Evolutionary conservation across 768 basidiomycete species (phyloP).

Genomic region (Tylopilus felleus): DNA sequence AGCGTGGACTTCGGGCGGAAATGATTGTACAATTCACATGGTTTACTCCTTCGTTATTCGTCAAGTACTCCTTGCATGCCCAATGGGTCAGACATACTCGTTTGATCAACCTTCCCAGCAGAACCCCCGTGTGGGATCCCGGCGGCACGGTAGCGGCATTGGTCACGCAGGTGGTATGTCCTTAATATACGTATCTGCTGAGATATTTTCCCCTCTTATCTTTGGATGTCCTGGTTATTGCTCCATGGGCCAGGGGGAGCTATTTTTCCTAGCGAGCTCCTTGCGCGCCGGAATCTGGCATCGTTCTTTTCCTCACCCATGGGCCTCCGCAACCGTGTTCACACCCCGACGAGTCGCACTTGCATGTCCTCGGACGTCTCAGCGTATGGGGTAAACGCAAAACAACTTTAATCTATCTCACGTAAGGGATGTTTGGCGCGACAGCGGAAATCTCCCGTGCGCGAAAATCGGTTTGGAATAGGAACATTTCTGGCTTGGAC

Average conservation of each 20-base stretch:
- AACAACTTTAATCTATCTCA: background rate
- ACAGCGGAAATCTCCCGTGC: background rate
- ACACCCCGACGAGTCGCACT: background rate
- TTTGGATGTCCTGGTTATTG: background rate
- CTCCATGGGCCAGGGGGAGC: background rate
- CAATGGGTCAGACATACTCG: background rate
- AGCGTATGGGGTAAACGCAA: conserved; percentile 4
- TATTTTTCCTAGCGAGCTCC: background rate
- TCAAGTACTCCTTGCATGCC: background rate
- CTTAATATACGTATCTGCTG: background rate
- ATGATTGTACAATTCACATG: conserved; percentile 6
- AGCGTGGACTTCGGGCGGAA: conserved; percentile 3
- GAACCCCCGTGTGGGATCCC: background rate
- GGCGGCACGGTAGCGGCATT: background rate
- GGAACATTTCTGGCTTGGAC: background rate
- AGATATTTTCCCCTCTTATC: background rate
- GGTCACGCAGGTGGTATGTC: background rate
- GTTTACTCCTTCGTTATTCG: background rate
- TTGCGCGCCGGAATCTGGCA: background rate
- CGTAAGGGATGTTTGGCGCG: background rate
- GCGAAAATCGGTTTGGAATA: background rate
- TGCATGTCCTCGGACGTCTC: background rate
- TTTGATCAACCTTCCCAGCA: background rate
- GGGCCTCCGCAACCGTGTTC: conserved; percentile 1
- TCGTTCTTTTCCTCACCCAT: background rate